Conservation (phyloP, 768 basidiomycete species). For the Chalciporus sphaerocephalus region DNA sequence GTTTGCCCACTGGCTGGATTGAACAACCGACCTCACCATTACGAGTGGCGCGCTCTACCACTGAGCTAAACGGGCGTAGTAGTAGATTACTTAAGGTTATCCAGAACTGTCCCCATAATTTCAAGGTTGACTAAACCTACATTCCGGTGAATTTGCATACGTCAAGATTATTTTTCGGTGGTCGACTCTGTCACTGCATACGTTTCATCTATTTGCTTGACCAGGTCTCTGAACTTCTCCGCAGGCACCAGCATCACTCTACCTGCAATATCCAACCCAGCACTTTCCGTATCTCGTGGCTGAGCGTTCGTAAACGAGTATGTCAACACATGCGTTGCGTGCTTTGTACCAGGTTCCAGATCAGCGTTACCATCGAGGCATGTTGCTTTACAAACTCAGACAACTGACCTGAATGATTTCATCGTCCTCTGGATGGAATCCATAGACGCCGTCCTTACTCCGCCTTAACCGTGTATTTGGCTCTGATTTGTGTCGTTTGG, state of each 20-base stretch:
- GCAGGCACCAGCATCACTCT: slow-evolving; percentile 60
- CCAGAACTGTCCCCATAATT: too few relatives aligned
- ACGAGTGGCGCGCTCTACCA: slow-evolving; percentile 38
- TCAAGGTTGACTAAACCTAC: too few relatives aligned
- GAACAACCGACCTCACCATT: slow-evolving; percentile 38
- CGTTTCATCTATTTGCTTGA: slow-evolving; percentile 35
- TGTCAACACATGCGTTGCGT: slow-evolving; percentile 17
- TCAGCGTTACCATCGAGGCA: not conserved
- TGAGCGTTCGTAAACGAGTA: slow-evolving; percentile 51
- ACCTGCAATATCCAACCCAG: slow-evolving; percentile 68
- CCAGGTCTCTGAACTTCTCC: slow-evolving; percentile 38
- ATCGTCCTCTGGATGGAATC: slow-evolving; percentile 87
- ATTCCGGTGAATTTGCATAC: too few relatives aligned
- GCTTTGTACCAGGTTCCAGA: slow-evolving; percentile 5
- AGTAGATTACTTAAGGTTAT: too few relatives aligned
- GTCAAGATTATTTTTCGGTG: not conserved
- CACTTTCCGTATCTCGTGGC: slow-evolving; percentile 58
- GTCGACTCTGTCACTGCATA: slow-evolving; percentile 24
- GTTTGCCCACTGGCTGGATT: slow-evolving; percentile 35
- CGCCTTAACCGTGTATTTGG: slow-evolving; percentile 17
- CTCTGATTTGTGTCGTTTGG: slow-evolving; percentile 36
- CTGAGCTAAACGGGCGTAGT: slow-evolving; percentile 35
- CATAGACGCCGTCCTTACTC: slow-evolving; percentile 52
- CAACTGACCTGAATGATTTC: slow-evolving; percentile 56
- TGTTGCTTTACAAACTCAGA: not conserved